Evolutionary conservation across 768 basidiomycete genomes (phyloP).

Genomic region (Xanthoconium stramineum): DNA sequence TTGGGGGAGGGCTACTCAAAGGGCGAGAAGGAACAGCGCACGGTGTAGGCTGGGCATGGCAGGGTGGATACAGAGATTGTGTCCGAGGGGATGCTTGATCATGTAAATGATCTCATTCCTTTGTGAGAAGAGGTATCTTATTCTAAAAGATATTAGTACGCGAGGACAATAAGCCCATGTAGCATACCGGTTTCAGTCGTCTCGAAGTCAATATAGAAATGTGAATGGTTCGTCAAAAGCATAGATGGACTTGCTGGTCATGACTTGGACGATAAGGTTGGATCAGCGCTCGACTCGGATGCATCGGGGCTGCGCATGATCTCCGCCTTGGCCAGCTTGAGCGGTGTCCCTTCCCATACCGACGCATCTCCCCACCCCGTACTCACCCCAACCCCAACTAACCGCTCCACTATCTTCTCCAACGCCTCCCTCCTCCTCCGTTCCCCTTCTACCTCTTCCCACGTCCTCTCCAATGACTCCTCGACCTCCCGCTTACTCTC

Average conservation of each 20-base stretch:
- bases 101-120: slow-evolving; percentile 16
- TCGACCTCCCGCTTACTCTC: slow-evolving; percentile 41
- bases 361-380: slow-evolving; percentile 57
- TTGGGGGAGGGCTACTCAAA: slow-evolving; percentile 3
- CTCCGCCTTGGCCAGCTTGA: slow-evolving; percentile 45
- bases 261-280: slow-evolving; percentile 2
- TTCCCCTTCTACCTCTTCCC: slow-evolving; percentile 37
- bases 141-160: slow-evolving; percentile 4
- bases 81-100: slow-evolving; percentile 20
- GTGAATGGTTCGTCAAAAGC: not conserved
- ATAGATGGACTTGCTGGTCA: not conserved
- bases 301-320: slow-evolving; percentile 18
- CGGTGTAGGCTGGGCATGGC: not conserved
- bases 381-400: slow-evolving; percentile 65
- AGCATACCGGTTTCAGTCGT: not conserved
- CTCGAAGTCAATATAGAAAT: slow-evolving; percentile 1
- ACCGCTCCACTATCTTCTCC: slow-evolving; percentile 57
- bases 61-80: slow-evolving; percentile 13
- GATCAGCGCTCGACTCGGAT: not conserved
- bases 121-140: slow-evolving; percentile 8
- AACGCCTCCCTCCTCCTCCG: slow-evolving; percentile 58
- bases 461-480: slow-evolving; percentile 40
- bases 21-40: not conserved
- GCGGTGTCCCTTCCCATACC: slow-evolving; percentile 53
- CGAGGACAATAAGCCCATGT: not conserved